Evolutionary conservation across 208 protist genomes (phyloP), one percentile per base, ranked within the genome.

Genomic region (Acanthamoeba castellanii): DNA sequence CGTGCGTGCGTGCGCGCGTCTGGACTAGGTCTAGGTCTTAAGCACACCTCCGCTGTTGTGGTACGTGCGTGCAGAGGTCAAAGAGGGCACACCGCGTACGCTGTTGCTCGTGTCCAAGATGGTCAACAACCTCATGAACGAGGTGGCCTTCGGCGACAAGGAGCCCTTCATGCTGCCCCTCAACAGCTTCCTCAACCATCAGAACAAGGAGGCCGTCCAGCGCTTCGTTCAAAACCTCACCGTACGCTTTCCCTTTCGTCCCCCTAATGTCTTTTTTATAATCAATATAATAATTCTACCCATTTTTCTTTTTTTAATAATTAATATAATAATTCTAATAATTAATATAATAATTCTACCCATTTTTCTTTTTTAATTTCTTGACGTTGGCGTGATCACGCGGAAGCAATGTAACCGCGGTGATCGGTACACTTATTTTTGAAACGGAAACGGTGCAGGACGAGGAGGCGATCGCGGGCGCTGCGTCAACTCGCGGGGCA

Each of bases 21-120:
- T 34, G 64, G 30, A 27, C 8, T 5, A 4, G 22, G 6, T 72
- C 27, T n/a, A 55, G 57, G 52, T 11, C 14, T 18, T 8, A 18
- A 57, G 7, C 52, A n/a, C n/a, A n/a, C 52, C 16, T 57, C 52
- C 52, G 7, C 52, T 70, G 64, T 70, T 2, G 64, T 27, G n/a
- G 3, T n/a, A 1, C 3, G 52, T 27, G 57, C 57, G 57, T 2
- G 50, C 50, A 55, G 50, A 68, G 47, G 25, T 34, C 55, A 59
- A 18, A 32, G 25, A 6, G 59, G 47, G 34, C 84, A 90, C 50
- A 18, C 50, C 50, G 37, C 84, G 84, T 0, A 72, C 59, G 84
- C 45, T 90, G 84, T n/a, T n/a, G 16, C 55, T 90, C n/a, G 59
- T 90, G 30, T 90, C 84, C 52, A 90, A 90, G 59, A 27, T 13